phyloP scores from a whole-genome alignment of 1,284 basidiomycete genomes.

The Tilletia setariae region DNA sequence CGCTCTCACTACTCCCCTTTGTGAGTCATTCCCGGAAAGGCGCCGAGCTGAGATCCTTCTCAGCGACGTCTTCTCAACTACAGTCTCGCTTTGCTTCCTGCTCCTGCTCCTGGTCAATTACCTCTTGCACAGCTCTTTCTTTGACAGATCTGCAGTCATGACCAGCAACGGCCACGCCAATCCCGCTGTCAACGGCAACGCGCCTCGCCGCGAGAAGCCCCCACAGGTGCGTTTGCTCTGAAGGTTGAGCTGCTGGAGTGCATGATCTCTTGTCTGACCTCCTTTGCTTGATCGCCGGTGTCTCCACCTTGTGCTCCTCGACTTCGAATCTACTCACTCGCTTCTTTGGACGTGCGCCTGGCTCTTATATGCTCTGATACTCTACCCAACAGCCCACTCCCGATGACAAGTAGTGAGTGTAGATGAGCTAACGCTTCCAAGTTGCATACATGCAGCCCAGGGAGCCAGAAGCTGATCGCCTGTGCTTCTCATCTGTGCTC shows the following conservation, averaged over 20 bases:
- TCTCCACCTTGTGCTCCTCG: too few species aligned
- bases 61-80: neutral
- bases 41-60: neutral
- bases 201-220: slow-evolving; percentile 10
- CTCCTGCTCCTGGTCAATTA: neutral
- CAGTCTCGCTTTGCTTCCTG: neutral
- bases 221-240: neutral
- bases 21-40: slow-evolving; percentile 3
- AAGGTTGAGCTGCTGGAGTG: neutral
- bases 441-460: too few species aligned
- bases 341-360: neutral
- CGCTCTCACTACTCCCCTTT: neutral
- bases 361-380: neutral
- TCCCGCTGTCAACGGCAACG: neutral
- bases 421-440: neutral
- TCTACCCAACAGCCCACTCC: slow-evolving; percentile 1
- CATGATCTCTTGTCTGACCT: neutral
- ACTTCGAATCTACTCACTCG: too few species aligned
- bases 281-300: too few species aligned
- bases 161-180: slow-evolving; percentile 8
- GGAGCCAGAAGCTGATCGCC: too few species aligned
- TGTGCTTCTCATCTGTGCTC: neutral
- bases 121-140: neutral
- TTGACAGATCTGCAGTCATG: neutral
- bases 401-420: slow-evolving; percentile 13